Evolutionary conservation across 73 alveolate genomes (phyloP).

Genomic region (Effrenium voratum): DNA sequence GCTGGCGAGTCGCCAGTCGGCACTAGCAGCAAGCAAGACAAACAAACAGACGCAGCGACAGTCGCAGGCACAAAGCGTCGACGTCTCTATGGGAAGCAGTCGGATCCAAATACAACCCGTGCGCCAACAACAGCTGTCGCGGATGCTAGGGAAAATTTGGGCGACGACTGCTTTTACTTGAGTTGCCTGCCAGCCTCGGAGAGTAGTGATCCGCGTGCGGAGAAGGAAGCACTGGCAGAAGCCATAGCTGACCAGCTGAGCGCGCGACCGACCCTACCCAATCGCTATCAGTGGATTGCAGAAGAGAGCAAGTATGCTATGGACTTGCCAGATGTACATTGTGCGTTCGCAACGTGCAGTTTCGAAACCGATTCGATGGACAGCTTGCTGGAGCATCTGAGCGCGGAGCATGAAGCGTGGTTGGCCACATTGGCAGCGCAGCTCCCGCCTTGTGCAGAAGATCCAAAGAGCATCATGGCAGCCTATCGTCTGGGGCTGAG

Average conservation of each 20-base stretch:
- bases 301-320: no score
- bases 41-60: not conserved
- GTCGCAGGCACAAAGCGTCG: not conserved
- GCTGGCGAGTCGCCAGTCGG: not conserved
- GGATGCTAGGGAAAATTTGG: no score
- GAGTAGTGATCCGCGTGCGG: not conserved
- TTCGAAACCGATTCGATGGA: not conserved
- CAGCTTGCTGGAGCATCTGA: not conserved
- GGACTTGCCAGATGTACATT: not conserved
- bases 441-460: not conserved
- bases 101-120: not conserved
- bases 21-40: not conserved
- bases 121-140: not conserved
- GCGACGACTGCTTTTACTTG: no score
- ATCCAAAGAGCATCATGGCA: not conserved
- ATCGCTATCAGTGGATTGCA: not conserved
- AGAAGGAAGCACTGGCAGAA: not conserved
- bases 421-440: no score
- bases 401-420: not conserved
- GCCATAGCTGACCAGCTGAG: not conserved
- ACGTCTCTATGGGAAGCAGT: not conserved
- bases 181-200: no score
- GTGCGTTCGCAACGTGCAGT: not conserved
- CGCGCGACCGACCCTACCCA: not conserved
- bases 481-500: not conserved